These are phyloP conservation scores for Wickerhamiella kurtzmanii DNA, from an alignment of 805 yeast species.

Conservation along the genomic window DNA sequence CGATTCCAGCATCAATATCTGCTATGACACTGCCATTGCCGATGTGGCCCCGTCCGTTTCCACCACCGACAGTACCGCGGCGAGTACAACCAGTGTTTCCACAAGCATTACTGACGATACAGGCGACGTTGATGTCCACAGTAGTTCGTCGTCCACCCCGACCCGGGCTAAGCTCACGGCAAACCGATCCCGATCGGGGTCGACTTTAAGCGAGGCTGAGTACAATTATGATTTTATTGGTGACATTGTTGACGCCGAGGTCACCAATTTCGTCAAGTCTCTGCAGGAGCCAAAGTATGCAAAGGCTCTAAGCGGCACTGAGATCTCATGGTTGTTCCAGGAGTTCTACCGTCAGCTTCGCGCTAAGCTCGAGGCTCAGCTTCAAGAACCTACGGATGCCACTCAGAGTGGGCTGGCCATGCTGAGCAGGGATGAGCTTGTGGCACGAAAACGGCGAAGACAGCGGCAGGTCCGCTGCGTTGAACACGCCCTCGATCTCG, in stretches of 20 bases:
- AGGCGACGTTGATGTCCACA: neutral
- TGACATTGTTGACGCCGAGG: neutral
- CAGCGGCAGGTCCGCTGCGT: conserved; percentile 4
- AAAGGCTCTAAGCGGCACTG: conserved; percentile 27
- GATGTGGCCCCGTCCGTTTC: neutral
- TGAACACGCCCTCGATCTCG: conserved; percentile 1
- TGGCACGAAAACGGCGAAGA: conserved; percentile 22
- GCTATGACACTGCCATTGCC: conserved; percentile 13
- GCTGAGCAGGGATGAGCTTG: conserved; percentile 23
- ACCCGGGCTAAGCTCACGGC: neutral
- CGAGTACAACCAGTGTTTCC: neutral
- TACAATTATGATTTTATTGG: conserved; percentile 1
- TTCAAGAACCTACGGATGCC: conserved; percentile 4
- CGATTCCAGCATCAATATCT: conserved; percentile 16
- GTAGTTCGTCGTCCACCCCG: no score
- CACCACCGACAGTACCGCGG: conserved; percentile 1
- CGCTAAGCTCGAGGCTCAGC: neutral
- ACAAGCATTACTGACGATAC: neutral
- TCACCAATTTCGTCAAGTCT: conserved; percentile 17
- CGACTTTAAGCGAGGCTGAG: neutral
- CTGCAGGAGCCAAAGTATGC: conserved; percentile 28
- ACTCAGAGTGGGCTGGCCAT: conserved; percentile 17
- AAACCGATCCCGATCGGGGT: neutral
- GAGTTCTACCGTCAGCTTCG: conserved; percentile 27
- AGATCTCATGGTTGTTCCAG: conserved; percentile 29